Evolutionary conservation across 352 stramenopile species (phyloP).

Genomic region (Thalassiosira hispida): DNA sequence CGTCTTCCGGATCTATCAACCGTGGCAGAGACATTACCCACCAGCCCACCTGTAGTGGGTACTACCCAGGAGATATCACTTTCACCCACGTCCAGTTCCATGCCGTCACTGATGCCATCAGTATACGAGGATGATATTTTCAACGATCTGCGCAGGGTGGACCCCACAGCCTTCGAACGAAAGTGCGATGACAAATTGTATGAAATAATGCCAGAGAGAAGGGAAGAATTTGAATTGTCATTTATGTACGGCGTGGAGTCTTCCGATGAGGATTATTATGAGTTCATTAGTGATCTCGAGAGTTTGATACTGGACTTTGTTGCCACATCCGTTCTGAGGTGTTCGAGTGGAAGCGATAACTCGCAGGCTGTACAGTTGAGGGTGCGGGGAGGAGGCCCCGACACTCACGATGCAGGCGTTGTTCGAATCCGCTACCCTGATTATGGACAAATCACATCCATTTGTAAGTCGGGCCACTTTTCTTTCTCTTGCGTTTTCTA

Average conservation of each 20-base stretch:
- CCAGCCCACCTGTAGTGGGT: too few species aligned
- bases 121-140: slow-evolving; percentile 44
- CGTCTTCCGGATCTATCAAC: background rate
- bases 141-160: background rate
- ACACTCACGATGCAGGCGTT: slow-evolving; percentile 15
- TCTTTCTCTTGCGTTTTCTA: too few species aligned
- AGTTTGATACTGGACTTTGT: slow-evolving; percentile 44
- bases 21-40: too few species aligned
- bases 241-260: slow-evolving; percentile 51
- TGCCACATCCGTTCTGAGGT: slow-evolving; percentile 35
- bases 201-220: background rate
- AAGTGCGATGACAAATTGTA: slow-evolving; percentile 33
- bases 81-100: too few species aligned
- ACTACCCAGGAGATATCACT: too few species aligned
- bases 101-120: background rate
- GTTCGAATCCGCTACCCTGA: slow-evolving; percentile 47
- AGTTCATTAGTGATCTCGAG: slow-evolving; percentile 37
- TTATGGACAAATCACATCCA: slow-evolving; percentile 36
- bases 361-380: background rate
- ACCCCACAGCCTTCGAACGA: slow-evolving; percentile 19
- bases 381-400: background rate
- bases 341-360: slow-evolving; percentile 2
- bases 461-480: slow-evolving; percentile 30
- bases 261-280: background rate
- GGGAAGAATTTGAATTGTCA: slow-evolving; percentile 38